Conservation (phyloP, 768 basidiomycete genomes). For the Pseudohyphozyma bogoriensis region DNA sequence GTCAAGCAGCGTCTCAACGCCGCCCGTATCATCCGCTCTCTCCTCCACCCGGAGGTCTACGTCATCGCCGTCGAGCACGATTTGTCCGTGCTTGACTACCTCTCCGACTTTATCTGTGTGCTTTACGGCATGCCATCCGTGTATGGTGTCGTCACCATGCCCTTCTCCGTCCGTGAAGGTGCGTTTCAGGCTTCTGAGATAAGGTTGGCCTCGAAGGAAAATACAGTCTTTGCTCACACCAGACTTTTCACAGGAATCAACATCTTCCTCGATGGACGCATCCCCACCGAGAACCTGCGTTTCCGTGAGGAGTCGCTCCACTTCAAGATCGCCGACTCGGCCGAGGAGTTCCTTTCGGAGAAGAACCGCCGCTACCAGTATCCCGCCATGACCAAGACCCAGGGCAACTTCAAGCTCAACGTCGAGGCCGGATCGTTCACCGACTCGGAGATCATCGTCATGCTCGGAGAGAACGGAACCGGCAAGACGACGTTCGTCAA, state of each 20-base stretch:
- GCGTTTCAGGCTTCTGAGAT: not conserved
- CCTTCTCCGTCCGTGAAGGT: conserved; percentile 84
- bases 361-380: conserved; percentile 85
- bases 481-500: conserved; percentile 97
- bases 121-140: conserved; percentile 93
- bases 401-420: conserved; percentile 89
- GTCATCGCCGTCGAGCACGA: conserved; percentile 99
- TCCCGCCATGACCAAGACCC: conserved; percentile 92
- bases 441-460: conserved; percentile 98
- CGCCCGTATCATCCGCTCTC: conserved; percentile 82
- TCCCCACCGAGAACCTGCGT: conserved; percentile 95
- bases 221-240: not conserved
- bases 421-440: conserved; percentile 84
- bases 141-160: conserved; percentile 99
- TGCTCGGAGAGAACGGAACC: conserved; percentile 98
- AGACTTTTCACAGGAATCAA: conserved; percentile 64
- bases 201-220: too few species aligned
- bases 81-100: conserved; percentile 91
- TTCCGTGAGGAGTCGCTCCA: conserved; percentile 91
- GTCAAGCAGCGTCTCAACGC: conserved; percentile 89
- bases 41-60: conserved; percentile 74
- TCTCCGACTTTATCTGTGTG: conserved; percentile 96
- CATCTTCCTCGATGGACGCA: conserved; percentile 97
- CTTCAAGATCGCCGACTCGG: conserved; percentile 96
- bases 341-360: conserved; percentile 75